These are phyloP conservation scores for Plasmodium malariae DNA, from an alignment of 169 alveolate genomes.

Conservation along the genomic window DNA sequence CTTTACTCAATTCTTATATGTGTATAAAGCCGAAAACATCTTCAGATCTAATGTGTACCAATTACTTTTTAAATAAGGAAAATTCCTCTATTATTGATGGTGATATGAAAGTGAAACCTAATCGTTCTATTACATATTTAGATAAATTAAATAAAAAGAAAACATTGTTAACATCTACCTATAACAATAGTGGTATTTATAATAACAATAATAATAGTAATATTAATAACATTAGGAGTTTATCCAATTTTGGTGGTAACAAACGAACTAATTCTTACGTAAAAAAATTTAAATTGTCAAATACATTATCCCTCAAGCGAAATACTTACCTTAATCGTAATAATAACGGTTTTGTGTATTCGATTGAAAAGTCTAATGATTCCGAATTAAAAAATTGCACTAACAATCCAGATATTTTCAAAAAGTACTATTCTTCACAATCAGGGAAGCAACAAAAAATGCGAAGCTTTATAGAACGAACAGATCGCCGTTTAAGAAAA, in stretches of 20 bases:
- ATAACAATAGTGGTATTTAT: no score
- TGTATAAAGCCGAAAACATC: conserved; percentile 46
- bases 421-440: not conserved
- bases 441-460: not conserved
- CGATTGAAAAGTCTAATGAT: not conserved
- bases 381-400: not conserved
- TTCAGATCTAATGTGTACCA: conserved; percentile 39
- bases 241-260: not conserved
- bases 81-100: conserved; percentile 3
- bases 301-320: conserved; percentile 11
- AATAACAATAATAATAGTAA: not conserved
- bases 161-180: not conserved
- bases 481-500: not conserved
- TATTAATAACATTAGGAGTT: conserved; percentile 10
- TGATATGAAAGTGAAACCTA: not conserved
- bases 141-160: not conserved
- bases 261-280: not conserved
- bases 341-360: not conserved
- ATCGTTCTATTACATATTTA: not conserved
- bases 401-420: not conserved
- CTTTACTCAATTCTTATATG: conserved; percentile 67
- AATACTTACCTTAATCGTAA: not conserved
- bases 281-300: conserved; percentile 6
- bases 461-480: not conserved
- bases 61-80: conserved; percentile 10